Evolutionary conservation across 345 rosid species (phyloP), one percentile per base, ranked within the genome.

Genomic region (Boechera stricta): DNA sequence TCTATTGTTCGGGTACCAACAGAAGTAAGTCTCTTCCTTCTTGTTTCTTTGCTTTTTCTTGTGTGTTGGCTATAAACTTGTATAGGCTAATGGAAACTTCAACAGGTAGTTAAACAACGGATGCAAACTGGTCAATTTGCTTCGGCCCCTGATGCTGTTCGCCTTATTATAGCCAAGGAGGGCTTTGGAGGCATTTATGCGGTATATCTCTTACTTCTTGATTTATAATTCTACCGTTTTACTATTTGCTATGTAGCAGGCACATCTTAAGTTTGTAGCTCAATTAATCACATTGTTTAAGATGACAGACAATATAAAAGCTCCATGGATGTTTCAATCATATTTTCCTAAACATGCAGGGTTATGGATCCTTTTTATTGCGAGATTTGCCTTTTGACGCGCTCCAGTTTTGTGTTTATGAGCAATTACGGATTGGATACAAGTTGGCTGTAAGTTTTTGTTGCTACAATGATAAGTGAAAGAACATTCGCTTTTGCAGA

Each of bases 301-400:
- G 41, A 35, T 45, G 5, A 15, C 54, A 53, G 53, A 39, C 56
- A 64, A 21, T 3, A 41, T 3, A 41, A 31, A 65, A 15, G 3
- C 65, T 44, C 26, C 62, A 67, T 28, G 6, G 0, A 1, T 63
- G 2, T 64, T 18, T 31, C 10, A 26, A 55, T 28, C 32, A 38
- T 44, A 48, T 54, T 2, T 59, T 60, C 44, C 38, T 64, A 67
- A 68, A 71, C 62, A 35, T 82, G 74, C 76, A 94, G 98, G 98
- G 97, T 6, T 94, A 86, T 76, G 91, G 98, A 73, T 91, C 97
- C 44, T 90, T 91, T 77, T 79, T 94, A 64, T 63, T 94, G 85
- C 85, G 95, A 79, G 98, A 94, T 82, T 83, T 94, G 78, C 98
- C 97, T 54, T 94, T 91, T 85, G 98, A 94, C 45, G 98, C 97